phyloP scores from a whole-genome alignment of 139 green algal species.

The Chlamydomonas applanata region DNA sequence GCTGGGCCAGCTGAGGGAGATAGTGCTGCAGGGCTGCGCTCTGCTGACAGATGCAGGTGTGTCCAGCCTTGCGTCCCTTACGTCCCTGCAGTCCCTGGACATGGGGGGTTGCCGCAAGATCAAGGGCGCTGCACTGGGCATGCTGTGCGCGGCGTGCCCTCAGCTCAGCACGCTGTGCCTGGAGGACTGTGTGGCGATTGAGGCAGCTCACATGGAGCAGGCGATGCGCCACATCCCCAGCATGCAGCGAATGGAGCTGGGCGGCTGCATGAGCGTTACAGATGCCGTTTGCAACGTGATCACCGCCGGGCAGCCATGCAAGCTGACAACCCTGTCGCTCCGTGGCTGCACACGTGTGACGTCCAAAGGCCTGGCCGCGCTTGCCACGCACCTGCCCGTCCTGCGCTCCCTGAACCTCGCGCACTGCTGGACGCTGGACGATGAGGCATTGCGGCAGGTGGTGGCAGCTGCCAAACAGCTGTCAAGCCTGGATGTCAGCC shows the following conservation, averaged over 20 bases:
- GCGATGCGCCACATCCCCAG: constrained; percentile 3
- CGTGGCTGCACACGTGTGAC: no score
- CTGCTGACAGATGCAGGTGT: constrained; percentile 16
- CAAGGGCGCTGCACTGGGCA: no score
- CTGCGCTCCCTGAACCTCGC: neutral
- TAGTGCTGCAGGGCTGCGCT: constrained; percentile 18
- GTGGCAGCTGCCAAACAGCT: neutral
- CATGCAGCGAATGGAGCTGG: neutral
- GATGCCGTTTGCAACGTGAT: neutral
- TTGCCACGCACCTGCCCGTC: neutral
- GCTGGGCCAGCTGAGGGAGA: neutral
- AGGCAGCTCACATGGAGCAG: neutral
- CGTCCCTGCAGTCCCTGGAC: neutral
- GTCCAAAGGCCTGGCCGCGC: no score
- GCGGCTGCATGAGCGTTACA: neutral
- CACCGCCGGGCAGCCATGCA: no score
- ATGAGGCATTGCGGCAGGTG: constrained; percentile 3
- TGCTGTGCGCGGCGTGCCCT: no score
- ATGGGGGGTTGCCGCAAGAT: no score
- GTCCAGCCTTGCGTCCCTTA: neutral
- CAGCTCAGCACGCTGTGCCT: no score
- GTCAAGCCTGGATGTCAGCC: neutral
- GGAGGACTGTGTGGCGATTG: no score
- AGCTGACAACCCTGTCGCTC: no score
- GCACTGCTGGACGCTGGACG: no score